phyloP scores from a whole-genome alignment of 2,329 filamentous ascomycete species.

The Diaporthe citri region DNA sequence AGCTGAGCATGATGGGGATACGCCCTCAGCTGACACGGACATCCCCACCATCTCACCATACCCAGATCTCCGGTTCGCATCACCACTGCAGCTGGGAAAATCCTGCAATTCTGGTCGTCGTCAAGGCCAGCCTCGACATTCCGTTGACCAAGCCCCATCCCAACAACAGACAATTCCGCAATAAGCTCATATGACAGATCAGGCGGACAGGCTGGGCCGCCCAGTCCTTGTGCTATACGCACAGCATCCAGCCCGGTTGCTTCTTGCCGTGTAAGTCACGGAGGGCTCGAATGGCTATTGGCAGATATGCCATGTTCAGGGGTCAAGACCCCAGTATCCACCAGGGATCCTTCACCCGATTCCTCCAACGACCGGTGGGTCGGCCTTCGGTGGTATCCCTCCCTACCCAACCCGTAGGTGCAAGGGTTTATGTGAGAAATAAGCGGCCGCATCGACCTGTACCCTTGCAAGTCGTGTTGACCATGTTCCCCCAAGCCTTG shows the following conservation, averaged over 20 bases:
- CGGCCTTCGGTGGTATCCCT: background rate
- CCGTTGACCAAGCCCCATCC: background rate
- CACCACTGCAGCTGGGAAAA: background rate
- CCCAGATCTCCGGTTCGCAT: conserved; percentile 20
- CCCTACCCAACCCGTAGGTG: background rate
- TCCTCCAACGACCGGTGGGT: conserved; percentile 9
- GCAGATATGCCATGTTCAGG: conserved; percentile 9
- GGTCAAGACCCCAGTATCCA: background rate
- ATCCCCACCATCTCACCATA: conserved; percentile 36
- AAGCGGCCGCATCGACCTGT: conserved; percentile 13
- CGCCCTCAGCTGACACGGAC: conserved; percentile 33
- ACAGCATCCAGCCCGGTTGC: background rate
- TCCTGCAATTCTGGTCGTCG: background rate
- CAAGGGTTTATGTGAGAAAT: background rate
- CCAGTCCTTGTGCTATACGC: background rate
- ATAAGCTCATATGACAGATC: conserved; percentile 22
- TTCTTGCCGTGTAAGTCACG: background rate
- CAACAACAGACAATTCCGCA: background rate
- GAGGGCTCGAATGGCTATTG: background rate
- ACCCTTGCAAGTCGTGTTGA: conserved; percentile 6
- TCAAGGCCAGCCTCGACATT: no score
- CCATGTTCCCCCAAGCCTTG: conserved; percentile 15
- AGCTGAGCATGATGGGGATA: background rate
- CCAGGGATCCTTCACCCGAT: background rate
- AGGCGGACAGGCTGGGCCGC: conserved; percentile 3